A percentile compares a stretch with the other conserved stretches of the same genome.
Evolutionary conservation across 1,284 basidiomycete species (phyloP).

Genomic region (Ganoderma meredithae): DNA sequence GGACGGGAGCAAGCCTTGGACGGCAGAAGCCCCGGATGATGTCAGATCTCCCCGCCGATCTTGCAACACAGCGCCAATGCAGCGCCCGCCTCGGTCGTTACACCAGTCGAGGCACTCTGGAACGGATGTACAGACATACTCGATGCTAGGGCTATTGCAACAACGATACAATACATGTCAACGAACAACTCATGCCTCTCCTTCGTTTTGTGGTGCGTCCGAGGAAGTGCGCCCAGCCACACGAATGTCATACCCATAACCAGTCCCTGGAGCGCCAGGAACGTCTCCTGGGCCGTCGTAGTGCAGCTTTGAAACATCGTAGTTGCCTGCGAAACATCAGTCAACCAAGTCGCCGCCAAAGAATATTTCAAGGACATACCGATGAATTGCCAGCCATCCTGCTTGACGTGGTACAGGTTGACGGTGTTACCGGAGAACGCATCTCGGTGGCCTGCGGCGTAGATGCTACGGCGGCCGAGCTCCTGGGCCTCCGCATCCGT

Average conservation of each 20-base stretch:
- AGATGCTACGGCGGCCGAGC: conserved; percentile 93
- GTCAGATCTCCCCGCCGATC: conserved; percentile 29
- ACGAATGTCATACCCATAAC: conserved; percentile 82
- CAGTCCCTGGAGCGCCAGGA: conserved; percentile 68
- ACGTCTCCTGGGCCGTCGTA: conserved; percentile 82
- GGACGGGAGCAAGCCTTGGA: conserved; percentile 4
- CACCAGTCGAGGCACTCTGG: too few species aligned
- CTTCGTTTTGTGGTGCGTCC: conserved; percentile 34
- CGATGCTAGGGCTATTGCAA: conserved; percentile 19
- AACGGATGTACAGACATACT: neutral
- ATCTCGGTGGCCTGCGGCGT: conserved; percentile 97
- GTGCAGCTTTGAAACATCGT: conserved; percentile 81
- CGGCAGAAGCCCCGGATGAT: conserved; percentile 23
- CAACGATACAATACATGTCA: conserved; percentile 28
- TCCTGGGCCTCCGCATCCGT: conserved; percentile 96
- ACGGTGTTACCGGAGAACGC: conserved; percentile 98
- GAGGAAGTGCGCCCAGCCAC: conserved; percentile 45
- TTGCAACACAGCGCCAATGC: neutral
- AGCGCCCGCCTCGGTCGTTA: neutral
- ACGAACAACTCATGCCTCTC: conserved; percentile 17
- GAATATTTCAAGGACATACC: conserved; percentile 56
- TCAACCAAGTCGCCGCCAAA: neutral
- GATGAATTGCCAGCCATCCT: conserved; percentile 94
- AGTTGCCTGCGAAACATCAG: conserved; percentile 64
- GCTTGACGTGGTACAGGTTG: conserved; percentile 96